phyloP scores from a whole-genome alignment of 371 early-diverging fungal species.

The Syncephalastrum monosporum region DNA sequence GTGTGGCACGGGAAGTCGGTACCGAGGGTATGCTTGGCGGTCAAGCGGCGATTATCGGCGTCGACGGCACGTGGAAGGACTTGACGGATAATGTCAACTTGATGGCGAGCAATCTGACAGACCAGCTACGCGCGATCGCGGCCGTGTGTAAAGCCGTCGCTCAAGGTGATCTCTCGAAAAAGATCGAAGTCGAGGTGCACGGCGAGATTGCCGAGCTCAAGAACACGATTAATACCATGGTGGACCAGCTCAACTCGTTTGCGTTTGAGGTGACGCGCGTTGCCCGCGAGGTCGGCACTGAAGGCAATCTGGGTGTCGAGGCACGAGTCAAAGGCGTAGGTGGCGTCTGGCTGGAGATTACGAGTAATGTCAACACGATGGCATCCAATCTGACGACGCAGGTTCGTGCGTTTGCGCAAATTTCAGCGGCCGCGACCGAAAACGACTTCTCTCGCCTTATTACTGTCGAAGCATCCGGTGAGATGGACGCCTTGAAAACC shows the following conservation, averaged over 20 bases:
- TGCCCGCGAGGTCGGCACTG: constrained; percentile 49
- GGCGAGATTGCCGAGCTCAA: constrained; percentile 42
- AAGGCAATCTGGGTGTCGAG: constrained; percentile 41
- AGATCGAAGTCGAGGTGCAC: constrained; percentile 26
- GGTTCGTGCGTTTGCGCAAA: constrained; percentile 58
- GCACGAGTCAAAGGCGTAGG: constrained; percentile 41
- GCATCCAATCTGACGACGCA: constrained; percentile 47
- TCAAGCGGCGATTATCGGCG: constrained; percentile 54
- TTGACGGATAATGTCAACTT: constrained; percentile 63
- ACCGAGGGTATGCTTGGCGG: constrained; percentile 62
- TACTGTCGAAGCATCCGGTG: constrained; percentile 64
- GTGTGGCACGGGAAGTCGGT: constrained; percentile 61
- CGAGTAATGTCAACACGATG: constrained; percentile 49
- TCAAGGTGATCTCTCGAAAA: constrained; percentile 47
- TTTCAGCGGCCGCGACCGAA: constrained; percentile 51
- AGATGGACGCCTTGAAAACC: constrained; percentile 69
- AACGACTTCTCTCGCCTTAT: constrained; percentile 62
- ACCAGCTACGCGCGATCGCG: constrained; percentile 54
- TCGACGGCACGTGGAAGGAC: constrained; percentile 73
- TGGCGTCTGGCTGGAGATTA: constrained; percentile 52
- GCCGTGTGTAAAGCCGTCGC: constrained; percentile 57
- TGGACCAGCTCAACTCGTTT: constrained; percentile 42
- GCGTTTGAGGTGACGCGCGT: constrained; percentile 44
- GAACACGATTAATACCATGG: constrained; percentile 48
- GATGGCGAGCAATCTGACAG: constrained; percentile 58